Evolutionary conservation across 2,329 filamentous ascomycete genomes (phyloP).

Genomic region (Geoglossum cookeanum): DNA sequence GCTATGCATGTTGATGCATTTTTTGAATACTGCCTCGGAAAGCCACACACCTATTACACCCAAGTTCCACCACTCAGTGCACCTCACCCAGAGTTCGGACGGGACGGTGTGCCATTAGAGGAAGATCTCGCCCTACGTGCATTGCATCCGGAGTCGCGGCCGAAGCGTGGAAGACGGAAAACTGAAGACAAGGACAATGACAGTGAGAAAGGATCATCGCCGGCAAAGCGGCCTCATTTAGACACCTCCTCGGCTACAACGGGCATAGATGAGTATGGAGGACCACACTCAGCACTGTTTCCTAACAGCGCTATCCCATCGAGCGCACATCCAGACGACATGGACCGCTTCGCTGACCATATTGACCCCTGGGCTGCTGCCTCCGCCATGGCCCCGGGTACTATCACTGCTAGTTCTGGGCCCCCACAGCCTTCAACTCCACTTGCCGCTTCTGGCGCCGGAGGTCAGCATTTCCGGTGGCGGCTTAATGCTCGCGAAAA

Average conservation of each 20-base stretch:
- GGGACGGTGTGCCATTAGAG: constrained; percentile 68
- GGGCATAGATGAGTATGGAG: constrained; percentile 18
- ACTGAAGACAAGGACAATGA: constrained; percentile 35
- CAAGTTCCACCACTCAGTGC: constrained; percentile 48
- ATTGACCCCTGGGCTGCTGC: constrained; percentile 26
- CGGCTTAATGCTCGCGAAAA: constrained; percentile 34
- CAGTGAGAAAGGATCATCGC: constrained; percentile 30
- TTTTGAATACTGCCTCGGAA: constrained; percentile 72
- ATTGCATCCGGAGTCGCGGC: constrained; percentile 54
- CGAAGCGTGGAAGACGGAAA: constrained; percentile 41
- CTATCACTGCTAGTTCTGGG: neutral
- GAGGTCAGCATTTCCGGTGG: constrained; percentile 23
- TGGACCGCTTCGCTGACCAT: constrained; percentile 23
- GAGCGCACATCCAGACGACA: constrained; percentile 35
- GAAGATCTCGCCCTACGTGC: constrained; percentile 79
- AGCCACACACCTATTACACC: constrained; percentile 61
- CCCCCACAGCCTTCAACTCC: constrained; percentile 2
- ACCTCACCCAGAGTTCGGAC: constrained; percentile 41
- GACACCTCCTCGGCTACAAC: constrained; percentile 32
- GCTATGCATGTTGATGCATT: constrained; percentile 92
- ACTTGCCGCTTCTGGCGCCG: neutral
- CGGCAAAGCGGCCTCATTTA: constrained; percentile 41
- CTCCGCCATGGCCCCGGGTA: constrained; percentile 12
- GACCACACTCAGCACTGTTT: constrained; percentile 27
- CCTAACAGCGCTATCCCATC: constrained; percentile 31